Percentiles rank a stretch among this genome's conserved stretches.
phyloP scores from a whole-genome alignment of 129 eudicot species.

The Helichrysum umbraculigerum region DNA sequence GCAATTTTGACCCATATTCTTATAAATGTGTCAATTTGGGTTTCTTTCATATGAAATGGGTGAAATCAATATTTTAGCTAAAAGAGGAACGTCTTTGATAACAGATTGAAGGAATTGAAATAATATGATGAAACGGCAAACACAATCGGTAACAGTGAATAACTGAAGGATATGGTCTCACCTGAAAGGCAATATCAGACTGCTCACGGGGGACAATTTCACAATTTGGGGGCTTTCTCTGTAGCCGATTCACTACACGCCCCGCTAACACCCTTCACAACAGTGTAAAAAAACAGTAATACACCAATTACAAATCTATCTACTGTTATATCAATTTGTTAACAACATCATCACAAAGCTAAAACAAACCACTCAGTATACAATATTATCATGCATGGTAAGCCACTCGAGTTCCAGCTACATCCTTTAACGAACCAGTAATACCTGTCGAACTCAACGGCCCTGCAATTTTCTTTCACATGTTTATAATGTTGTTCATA shows the following conservation, averaged over 20 bases:
- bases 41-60: neutral
- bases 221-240: conserved; percentile 79
- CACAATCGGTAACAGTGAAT: conserved; percentile 11
- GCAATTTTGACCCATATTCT: neutral
- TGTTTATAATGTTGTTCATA: neutral
- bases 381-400: conserved; percentile 57
- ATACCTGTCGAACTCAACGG: conserved; percentile 57
- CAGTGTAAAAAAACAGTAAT: neutral
- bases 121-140: neutral
- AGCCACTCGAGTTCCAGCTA: conserved; percentile 78
- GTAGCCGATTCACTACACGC: conserved; percentile 92
- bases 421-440: conserved; percentile 44
- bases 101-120: neutral
- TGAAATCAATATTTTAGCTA: neutral
- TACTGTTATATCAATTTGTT: neutral
- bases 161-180: conserved; percentile 19
- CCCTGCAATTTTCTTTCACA: conserved; percentile 44
- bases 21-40: neutral
- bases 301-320: neutral
- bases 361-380: conserved; percentile 24
- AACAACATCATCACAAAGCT: conserved; percentile 3
- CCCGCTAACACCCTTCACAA: conserved; percentile 76
- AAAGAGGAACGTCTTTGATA: neutral
- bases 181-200: conserved; percentile 81
- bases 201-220: conserved; percentile 92